Conservation (phyloP, 2,329 filamentous ascomycete species). For the Endocalyx cinctus region DNA sequence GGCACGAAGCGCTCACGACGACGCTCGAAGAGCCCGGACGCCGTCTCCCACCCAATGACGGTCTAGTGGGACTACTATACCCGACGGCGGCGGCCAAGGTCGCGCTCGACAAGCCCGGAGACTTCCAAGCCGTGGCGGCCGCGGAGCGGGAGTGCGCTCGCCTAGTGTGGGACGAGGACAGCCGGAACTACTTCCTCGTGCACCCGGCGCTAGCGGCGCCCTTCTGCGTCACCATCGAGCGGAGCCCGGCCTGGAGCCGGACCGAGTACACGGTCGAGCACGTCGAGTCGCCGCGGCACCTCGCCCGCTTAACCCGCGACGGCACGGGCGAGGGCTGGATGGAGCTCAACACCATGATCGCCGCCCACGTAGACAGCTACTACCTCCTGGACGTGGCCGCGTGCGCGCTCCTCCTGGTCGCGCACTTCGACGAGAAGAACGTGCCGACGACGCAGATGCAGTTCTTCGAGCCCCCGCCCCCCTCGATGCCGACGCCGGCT, state of each 20-base stretch:
- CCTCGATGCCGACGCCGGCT: no score
- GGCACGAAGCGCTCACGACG: slow-evolving; percentile 55
- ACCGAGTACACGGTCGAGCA: slow-evolving; percentile 64
- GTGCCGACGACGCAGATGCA: slow-evolving; percentile 42
- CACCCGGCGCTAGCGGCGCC: slow-evolving; percentile 60
- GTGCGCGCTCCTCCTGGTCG: slow-evolving; percentile 55
- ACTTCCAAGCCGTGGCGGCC: slow-evolving; percentile 54
- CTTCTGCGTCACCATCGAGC: slow-evolving; percentile 56
- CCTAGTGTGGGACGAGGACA: slow-evolving; percentile 67
- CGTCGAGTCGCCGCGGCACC: slow-evolving; percentile 54
- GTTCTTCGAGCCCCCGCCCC: slow-evolving; percentile 61
- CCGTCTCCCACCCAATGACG: slow-evolving; percentile 52
- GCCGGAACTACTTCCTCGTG: slow-evolving; percentile 54
- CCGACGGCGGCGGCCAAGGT: slow-evolving; percentile 60
- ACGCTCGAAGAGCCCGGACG: slow-evolving; percentile 53
- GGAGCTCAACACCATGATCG: slow-evolving; percentile 58
- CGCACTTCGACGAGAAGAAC: slow-evolving; percentile 51
- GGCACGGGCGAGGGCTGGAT: slow-evolving; percentile 55
- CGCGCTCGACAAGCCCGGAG: slow-evolving; percentile 56
- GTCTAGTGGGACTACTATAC: slow-evolving; percentile 64
- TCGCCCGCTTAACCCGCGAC: slow-evolving; percentile 57
- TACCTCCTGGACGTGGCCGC: slow-evolving; percentile 61
- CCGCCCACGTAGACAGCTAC: slow-evolving; percentile 54
- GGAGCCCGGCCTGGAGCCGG: slow-evolving; percentile 54
- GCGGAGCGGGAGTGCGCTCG: slow-evolving; percentile 66